Percentiles rank a stretch among this genome's conserved stretches.
Evolutionary conservation across 75 land plant genomes (phyloP).

Genomic region (Chamaecyparis obtusa): DNA sequence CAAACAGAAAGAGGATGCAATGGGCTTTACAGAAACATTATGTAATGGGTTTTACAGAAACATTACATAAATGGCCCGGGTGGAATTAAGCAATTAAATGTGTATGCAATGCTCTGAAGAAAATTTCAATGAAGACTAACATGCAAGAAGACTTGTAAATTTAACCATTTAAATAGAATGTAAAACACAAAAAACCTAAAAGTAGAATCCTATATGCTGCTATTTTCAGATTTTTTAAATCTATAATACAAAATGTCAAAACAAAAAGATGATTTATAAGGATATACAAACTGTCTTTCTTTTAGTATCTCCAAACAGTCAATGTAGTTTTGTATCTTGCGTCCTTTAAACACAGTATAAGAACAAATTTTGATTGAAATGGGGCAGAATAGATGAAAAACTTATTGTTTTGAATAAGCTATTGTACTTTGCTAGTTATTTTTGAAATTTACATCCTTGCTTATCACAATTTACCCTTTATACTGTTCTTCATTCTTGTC

Average conservation of each 20-base stretch:
- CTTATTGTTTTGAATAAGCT: background rate
- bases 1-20: background rate
- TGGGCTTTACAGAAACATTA: background rate
- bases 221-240: background rate
- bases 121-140: background rate
- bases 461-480: background rate
- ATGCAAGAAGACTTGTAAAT: background rate
- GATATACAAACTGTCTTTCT: background rate
- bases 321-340: background rate
- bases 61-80: background rate
- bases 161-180: background rate
- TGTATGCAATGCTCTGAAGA: background rate
- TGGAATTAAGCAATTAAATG: background rate
- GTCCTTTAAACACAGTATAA: no score
- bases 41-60: no score
- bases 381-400: background rate
- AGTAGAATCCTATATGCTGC: background rate
- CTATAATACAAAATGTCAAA: background rate
- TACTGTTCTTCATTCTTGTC: background rate
- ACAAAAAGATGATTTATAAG: background rate
- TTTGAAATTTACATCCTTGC: background rate
- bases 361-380: background rate
- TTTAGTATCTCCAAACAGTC: background rate
- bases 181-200: background rate
- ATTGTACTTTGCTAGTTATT: background rate